These are phyloP conservation scores for Avena sativa DNA, from an alignment of 176 grass and related monocot genomes.

Conservation along the genomic window DNA sequence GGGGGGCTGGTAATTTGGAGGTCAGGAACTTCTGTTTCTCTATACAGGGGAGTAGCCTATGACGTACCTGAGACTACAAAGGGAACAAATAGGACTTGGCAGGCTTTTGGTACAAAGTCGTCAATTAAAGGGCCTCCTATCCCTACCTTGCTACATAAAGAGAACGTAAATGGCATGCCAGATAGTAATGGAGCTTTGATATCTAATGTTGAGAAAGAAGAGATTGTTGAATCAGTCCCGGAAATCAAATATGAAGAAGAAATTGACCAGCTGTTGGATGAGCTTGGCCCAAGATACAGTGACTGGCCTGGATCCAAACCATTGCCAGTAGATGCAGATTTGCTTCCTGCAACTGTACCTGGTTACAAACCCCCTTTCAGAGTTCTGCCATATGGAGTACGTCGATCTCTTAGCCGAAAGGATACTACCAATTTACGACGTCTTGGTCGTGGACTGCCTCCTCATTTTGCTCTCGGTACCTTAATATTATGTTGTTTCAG, in stretches of 20 bases:
- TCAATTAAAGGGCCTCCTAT: constrained; percentile 37
- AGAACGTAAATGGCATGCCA: constrained; percentile 12
- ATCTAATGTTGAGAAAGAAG: constrained; percentile 43
- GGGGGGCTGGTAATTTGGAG: constrained; percentile 97
- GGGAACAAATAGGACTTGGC: constrained; percentile 40
- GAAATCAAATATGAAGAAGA: constrained; percentile 88
- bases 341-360: constrained; percentile 68
- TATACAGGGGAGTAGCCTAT: constrained; percentile 82
- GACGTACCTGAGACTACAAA: constrained; percentile 55
- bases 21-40: constrained; percentile 89
- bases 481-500: constrained; percentile 30
- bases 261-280: constrained; percentile 85
- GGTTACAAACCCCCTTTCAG: constrained; percentile 85
- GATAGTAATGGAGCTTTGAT: constrained; percentile 35
- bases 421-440: constrained; percentile 78
- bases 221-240: constrained; percentile 39
- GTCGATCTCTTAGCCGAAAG: constrained; percentile 58
- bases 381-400: constrained; percentile 84
- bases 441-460: constrained; percentile 81
- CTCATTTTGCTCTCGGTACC: constrained; percentile 92
- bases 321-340: constrained; percentile 91
- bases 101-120: constrained; percentile 48
- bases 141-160: constrained; percentile 27
- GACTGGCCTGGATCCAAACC: constrained; percentile 85
- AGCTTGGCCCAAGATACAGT: constrained; percentile 77